These are phyloP conservation scores for Cyanidium caldarium DNA, from an alignment of 23 red algal genomes.

Conservation along the genomic window DNA sequence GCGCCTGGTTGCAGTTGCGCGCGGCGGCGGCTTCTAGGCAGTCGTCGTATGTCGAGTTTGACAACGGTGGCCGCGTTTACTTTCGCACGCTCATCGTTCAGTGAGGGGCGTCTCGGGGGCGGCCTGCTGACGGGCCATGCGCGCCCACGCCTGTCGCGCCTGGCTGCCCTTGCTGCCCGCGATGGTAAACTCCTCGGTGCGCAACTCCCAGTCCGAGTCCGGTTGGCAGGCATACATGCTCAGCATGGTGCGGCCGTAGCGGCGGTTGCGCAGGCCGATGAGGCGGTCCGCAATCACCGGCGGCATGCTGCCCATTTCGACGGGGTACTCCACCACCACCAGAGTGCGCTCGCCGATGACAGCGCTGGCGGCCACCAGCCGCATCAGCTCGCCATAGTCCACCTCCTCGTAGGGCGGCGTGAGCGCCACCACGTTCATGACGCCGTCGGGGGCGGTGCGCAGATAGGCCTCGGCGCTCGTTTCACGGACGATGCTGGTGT, in stretches of 20 bases:
- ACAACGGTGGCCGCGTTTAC: no score
- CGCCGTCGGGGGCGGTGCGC: neutral
- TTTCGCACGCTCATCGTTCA: no score
- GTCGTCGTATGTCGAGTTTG: no score
- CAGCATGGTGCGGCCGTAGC: slow-evolving; percentile 80
- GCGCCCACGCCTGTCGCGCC: no score
- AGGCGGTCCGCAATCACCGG: slow-evolving; percentile 53
- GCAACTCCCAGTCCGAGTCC: slow-evolving; percentile 23
- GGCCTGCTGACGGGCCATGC: no score
- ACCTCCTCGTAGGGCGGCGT: slow-evolving; percentile 98
- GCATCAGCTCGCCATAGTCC: slow-evolving; percentile 69
- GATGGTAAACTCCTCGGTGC: slow-evolving; percentile 61
- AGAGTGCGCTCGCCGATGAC: slow-evolving; percentile 67
- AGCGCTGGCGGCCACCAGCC: slow-evolving; percentile 22
- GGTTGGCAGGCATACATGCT: slow-evolving; percentile 71
- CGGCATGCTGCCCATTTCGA: slow-evolving; percentile 54
- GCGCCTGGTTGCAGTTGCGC: no score
- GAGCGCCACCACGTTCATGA: slow-evolving; percentile 33
- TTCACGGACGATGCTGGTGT: slow-evolving; percentile 28
- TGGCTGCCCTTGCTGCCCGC: no score
- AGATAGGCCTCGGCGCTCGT: slow-evolving; percentile 19
- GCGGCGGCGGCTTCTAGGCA: no score
- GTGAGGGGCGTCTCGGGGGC: no score
- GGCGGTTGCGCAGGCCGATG: slow-evolving; percentile 68
- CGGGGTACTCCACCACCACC: slow-evolving; percentile 90